These are phyloP conservation scores for Eimeria tenella DNA, from an alignment of 169 alveolate species.

Conservation along the genomic window DNA sequence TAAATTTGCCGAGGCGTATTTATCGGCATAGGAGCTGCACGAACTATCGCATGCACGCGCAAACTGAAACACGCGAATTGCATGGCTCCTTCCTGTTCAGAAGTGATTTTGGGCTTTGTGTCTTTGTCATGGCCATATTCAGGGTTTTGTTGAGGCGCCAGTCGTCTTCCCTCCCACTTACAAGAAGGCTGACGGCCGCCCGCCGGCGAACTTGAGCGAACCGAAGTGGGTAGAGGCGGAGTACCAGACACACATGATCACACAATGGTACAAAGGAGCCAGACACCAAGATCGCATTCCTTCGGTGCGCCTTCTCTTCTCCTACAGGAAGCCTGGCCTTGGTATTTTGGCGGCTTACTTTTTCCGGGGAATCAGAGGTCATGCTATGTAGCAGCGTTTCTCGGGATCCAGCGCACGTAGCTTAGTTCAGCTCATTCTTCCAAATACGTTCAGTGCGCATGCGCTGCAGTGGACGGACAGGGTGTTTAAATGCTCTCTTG, in stretches of 20 bases:
- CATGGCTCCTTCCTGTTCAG: not conserved
- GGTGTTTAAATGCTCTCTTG: slow-evolving; percentile 40
- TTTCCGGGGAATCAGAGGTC: not conserved
- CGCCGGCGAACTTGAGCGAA: slow-evolving; percentile 80
- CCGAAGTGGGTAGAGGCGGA: slow-evolving; percentile 87
- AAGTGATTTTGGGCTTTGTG: not conserved
- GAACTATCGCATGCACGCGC: too few species aligned
- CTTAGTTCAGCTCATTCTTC: too few species aligned
- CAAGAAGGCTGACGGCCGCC: slow-evolving; percentile 89
- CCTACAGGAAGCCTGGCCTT: too few species aligned
- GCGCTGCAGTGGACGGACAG: slow-evolving; percentile 60
- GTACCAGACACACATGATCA: slow-evolving; percentile 84
- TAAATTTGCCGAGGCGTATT: too few species aligned
- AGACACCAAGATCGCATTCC: slow-evolving; percentile 87
- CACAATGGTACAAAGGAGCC: slow-evolving; percentile 90
- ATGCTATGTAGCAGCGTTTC: not conserved
- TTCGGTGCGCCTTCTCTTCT: slow-evolving; percentile 79
- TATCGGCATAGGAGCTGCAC: not conserved
- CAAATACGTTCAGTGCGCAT: not conserved
- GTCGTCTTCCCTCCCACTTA: slow-evolving; percentile 88
- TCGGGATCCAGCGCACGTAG: not conserved
- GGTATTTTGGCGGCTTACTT: too few species aligned
- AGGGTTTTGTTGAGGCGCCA: slow-evolving; percentile 87
- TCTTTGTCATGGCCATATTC: slow-evolving; percentile 1
- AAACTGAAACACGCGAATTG: too few species aligned